Base-by-base conservation (phyloP, 2,329 filamentous ascomycete species). In the Fusarium haematococcum region DNA sequence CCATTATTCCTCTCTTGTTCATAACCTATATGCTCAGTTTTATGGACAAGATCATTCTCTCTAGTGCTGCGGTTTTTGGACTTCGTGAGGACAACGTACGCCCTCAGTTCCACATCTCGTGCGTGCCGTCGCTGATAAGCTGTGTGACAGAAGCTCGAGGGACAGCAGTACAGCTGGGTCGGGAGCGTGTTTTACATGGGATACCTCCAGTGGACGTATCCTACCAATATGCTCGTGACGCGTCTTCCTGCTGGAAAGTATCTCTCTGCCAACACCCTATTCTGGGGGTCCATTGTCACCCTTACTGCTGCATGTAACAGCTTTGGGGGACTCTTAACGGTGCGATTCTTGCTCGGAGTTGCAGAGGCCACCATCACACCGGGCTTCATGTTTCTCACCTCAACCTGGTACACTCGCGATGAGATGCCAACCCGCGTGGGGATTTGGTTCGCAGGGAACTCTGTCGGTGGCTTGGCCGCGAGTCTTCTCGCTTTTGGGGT, bases 161-260 rank as follows among this genome's bases (percentile, higher is more conserved):
- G 82, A 57, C 78, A 82, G 60, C 80, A 94, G 83, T 95, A 92
- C 79, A 89, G 87, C 56, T 95, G 93, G 93, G 84, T 94, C 20
- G 79, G 81, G 35, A 83, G 82, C 48, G 77, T 84, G 56, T 81
- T 85, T 59, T 85, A 85, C 74, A 70, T 85, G 16, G 83, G 83
- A n/a, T 88, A 88, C 77, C 83, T 90, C 4, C 79, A 83, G 11
- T 87, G 86, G 78, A 84, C 86, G 20, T 88, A 87, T 72, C 86
- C 88, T 0, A 86, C 86, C 1, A 86, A 86, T 0, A 74, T 87
- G 2, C 79, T 89, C 13, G 80, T 89, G 20, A 83, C 87, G 39
- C 84, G 83, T 3, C 75, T 89, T 14, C 87, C 86, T 0, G 78
- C 86, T 1, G 87, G 84, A 5, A 87, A 86, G 68, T 88, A 86